Evolutionary conservation across 176 grass and related monocot species (phyloP), one percentile per base, ranked within the genome.

Genomic region (Oryza meyeriana): DNA sequence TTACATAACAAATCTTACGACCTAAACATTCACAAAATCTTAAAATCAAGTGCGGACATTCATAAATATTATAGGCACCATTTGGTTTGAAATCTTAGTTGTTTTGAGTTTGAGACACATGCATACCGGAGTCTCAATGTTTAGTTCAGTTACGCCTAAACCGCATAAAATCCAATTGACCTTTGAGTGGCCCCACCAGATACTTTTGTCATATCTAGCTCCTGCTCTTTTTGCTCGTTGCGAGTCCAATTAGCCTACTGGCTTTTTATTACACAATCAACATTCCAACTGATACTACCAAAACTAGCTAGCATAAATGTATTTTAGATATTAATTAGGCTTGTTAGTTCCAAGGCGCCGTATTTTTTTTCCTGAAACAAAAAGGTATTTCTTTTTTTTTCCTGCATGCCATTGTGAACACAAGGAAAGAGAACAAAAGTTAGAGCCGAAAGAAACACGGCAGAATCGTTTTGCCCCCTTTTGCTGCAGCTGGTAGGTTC

Each of bases 371-470:
- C 69, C 26, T 22, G 20, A 55, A 55, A 8, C 0, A 22, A 22
- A 18, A 55, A 22, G 9, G 9, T n/a, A 55, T 9, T 7, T 52
- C 6, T 39, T 4, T 31, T 42, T 62, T 32, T 11, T 14, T 2
- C 17, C 62, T 39, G 12, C 7, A 22, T 61, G 20, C 52, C 76
- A 36, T 40, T 89, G 87, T 76, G 82, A 89, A 82, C 78, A 12
- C 71, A 35, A 31, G 52, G 26, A 28, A 52, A 77, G 34, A 85
- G 35, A 44, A 13, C 10, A 34, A 30, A 82, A 89, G 85, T 79
- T 20, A 20, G 64, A 64, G 72, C 83, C 83, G 78, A 85, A 89
- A 85, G 88, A 72, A 82, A 85, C 83, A 89, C 78, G 83, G 83
- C 83, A 85, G 88, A 77, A 89, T 85, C 78, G 44, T 66, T 36